Evolutionary conservation across 495 filamentous ascomycete genomes (phyloP).

Genomic region (Durotheca rogersii): DNA sequence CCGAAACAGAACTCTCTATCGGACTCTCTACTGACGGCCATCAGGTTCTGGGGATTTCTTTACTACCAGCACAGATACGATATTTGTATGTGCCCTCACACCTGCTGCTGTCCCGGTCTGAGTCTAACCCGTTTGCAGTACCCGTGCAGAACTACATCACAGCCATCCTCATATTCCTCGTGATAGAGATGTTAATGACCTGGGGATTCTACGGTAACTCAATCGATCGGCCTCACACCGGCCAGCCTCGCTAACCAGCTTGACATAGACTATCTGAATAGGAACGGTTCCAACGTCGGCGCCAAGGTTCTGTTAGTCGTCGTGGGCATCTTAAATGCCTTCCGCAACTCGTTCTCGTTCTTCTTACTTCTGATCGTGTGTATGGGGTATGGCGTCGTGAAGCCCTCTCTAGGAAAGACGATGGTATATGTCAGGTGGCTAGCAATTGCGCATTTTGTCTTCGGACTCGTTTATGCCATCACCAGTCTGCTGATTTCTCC

Average conservation of each 20-base stretch:
- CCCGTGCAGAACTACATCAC: conserved; percentile 99
- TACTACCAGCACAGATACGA: conserved; percentile 93
- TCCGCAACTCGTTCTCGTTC: conserved; percentile 95
- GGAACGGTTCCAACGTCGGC: conserved; percentile 78
- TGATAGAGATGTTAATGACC: conserved; percentile 94
- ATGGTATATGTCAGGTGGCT: conserved; percentile 95
- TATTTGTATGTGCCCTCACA: conserved; percentile 61
- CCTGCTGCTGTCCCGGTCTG: background rate
- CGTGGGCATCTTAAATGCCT: conserved; percentile 88
- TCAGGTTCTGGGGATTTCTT: conserved; percentile 83
- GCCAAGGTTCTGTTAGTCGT: conserved; percentile 85
- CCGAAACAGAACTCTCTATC: background rate
- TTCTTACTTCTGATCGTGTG: conserved; percentile 98
- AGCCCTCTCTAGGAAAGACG: conserved; percentile 84
- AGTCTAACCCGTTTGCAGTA: conserved; percentile 55
- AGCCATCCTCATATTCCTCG: conserved; percentile 90
- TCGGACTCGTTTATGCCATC: conserved; percentile 90
- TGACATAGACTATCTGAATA: conserved; percentile 78
- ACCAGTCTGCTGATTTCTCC: conserved; percentile 88
- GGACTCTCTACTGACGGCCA: conserved; percentile 16
- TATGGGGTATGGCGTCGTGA: conserved; percentile 99
- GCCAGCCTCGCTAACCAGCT: conserved; percentile 24
- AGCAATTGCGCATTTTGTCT: conserved; percentile 89
- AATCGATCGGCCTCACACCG: background rate
- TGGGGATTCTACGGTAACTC: conserved; percentile 85